Percentiles rank a stretch among this genome's conserved stretches.
phyloP scores from a whole-genome alignment of 345 rosid genomes.

The Camelina neglecta region DNA sequence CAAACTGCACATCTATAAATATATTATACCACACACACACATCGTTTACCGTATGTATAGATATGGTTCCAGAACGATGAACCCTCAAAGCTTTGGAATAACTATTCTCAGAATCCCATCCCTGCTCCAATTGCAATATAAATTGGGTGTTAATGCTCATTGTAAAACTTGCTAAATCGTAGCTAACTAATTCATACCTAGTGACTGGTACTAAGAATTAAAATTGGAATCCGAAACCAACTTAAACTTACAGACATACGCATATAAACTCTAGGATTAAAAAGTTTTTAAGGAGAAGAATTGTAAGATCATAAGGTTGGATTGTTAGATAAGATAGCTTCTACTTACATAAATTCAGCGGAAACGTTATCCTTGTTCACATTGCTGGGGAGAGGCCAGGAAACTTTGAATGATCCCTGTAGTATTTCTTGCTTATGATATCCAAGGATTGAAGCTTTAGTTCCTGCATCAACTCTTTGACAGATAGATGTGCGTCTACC shows the following conservation, averaged over 20 bases:
- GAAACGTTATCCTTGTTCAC: slow-evolving; percentile 64
- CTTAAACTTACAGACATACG: neutral
- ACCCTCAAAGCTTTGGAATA: slow-evolving; percentile 63
- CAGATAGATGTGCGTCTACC: slow-evolving; percentile 53
- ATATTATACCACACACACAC: neutral
- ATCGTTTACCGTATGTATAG: slow-evolving; percentile 26
- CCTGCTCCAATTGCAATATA: slow-evolving; percentile 48
- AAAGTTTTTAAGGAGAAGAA: neutral
- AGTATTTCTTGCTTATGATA: slow-evolving; percentile 63
- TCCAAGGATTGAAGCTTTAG: slow-evolving; percentile 42
- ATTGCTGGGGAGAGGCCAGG: slow-evolving; percentile 70
- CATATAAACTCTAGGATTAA: neutral
- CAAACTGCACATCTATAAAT: slow-evolving; percentile 8
- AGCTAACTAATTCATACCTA: neutral
- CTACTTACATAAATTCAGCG: slow-evolving; percentile 77
- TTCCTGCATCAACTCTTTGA: slow-evolving; percentile 40
- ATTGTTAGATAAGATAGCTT: slow-evolving; percentile 17
- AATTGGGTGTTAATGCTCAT: slow-evolving; percentile 17
- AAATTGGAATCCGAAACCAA: slow-evolving; percentile 20
- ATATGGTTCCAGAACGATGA: slow-evolving; percentile 23
- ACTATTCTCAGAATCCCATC: slow-evolving; percentile 62
- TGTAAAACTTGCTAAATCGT: neutral
- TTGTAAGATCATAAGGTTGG: slow-evolving; percentile 1
- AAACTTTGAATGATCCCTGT: slow-evolving; percentile 64
- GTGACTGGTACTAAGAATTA: neutral